Evolutionary conservation across 2,329 filamentous ascomycete species (phyloP), one percentile per base, ranked within the genome.

Genomic region (Stagonosporopsis chrysanthemi): DNA sequence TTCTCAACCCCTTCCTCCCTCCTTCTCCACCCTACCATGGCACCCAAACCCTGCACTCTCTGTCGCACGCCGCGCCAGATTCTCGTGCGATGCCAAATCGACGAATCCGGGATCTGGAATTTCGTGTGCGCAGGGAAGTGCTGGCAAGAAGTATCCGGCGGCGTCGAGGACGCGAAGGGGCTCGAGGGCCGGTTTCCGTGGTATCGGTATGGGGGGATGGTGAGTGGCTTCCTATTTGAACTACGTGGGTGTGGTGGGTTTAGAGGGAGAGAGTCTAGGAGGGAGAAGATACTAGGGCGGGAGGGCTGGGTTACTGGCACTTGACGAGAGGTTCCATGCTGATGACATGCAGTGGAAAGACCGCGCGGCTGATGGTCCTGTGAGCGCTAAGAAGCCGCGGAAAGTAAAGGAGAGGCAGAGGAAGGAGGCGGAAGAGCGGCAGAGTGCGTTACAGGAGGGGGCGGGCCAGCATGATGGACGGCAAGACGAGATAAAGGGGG

Each of bases 91-190:
- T 81, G 79, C 63, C 77, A 79, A 56, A 77, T 77, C 52, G 78
- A 81, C 62, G 63, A 69, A 0, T 73, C 72, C 2, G 60, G 54
- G 4, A 72, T 65, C 55, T 81, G 79, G 79, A 72, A 80, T 60
- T 78, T 81, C 49, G 72, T 81, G 8, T 80, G 79, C 57, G 75
- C 78, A 0, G 77, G 78, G 4, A 60, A 66, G 15, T 81, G 79
- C 67, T 81, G 79, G 79, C 71, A 70, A 29, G 64, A 68, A 2
- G 77, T 80, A 1, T 78, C 75, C 1, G 79, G 79, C n/a, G 78
- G 79, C 6, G 69, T 77, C 2, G 75, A 78, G 35, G 79, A 81
- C 61, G 79, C 67, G 4, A 56, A 58, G 22, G 67, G 67, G 1
- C 19, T 69, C 12, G 48, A 65, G 38, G 64, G 58, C 0, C 26